Evolutionary conservation across 2,329 filamentous ascomycete genomes (phyloP), one percentile per base, ranked within the genome.

Genomic region (Zasmidium citrigriseum): DNA sequence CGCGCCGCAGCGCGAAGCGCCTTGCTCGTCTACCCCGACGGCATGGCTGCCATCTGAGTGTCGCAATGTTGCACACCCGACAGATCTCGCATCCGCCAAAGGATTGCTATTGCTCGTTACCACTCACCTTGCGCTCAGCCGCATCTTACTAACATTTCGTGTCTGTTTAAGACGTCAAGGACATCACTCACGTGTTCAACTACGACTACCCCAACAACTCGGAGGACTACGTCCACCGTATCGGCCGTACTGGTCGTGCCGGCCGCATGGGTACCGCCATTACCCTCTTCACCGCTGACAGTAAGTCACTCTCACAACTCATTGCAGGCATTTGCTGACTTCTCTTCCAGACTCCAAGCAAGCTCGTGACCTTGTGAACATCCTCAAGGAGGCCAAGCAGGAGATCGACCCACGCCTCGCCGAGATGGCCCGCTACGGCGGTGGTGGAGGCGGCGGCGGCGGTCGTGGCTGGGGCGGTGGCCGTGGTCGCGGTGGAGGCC

Each of bases 181-280:
- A 99, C 86, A 99, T 99, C 83, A 98, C 95, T 81, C 95, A 99
- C 83, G 95, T 99, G 81, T 86, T 99, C 82, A 98, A 98, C 88
- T 97, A 98, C 90, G 95, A 98, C 78, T 98, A 98, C 80, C 93
- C 93, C 78, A 98, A 98, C 84, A 98, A 88, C 76, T 87, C 85
- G 70, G 85, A 88, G 76, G 85, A 88, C 72, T 88, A 88, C 70
- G 83, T 88, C 74, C 85, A 88, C 76, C 85, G 85, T 73, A 87
- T 87, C 75, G 85, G 85, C 73, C 83, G 85, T 79, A 88, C 85
- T 73, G 85, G 82, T 78, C 85, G 85, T 82, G 85, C 85, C 75
- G 95, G 95, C 81, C 89, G 89, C 72, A 91, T 89, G 67, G 95
- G 95, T 81, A 98, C 93, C 71, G 95, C 95, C 76, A 98, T 98